A percentile compares a stretch with the other conserved stretches of the same genome.
phyloP scores from a whole-genome alignment of 805 yeast genomes.

The Starmerella scarabaei region DNA sequence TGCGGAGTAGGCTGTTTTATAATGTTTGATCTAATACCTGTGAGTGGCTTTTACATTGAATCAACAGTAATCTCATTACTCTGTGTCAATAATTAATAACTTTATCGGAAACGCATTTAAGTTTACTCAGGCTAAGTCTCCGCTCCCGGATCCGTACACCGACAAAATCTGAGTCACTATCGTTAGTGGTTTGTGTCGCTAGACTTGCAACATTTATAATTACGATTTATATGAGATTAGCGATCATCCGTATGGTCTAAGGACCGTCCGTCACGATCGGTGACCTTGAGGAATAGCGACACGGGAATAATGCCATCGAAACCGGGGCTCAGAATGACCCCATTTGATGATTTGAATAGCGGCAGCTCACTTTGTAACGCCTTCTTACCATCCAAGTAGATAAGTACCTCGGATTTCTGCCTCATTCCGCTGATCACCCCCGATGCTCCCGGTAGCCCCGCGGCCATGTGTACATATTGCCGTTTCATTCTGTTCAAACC shows the following conservation, averaged over 20 bases:
- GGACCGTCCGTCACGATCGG: slow-evolving; percentile 26
- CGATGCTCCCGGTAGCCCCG: slow-evolving; percentile 37
- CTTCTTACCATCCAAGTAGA: slow-evolving; percentile 46
- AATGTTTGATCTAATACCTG: too few species aligned
- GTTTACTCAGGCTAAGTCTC: too few species aligned
- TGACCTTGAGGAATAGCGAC: slow-evolving; percentile 33
- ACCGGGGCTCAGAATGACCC: slow-evolving; percentile 61
- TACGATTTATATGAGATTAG: too few species aligned
- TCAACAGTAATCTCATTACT: too few species aligned
- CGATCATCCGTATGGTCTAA: too few species aligned
- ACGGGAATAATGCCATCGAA: slow-evolving; percentile 40
- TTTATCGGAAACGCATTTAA: too few species aligned
- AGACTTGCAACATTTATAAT: too few species aligned
- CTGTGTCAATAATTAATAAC: too few species aligned
- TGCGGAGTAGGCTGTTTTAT: not conserved
- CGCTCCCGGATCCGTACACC: too few species aligned
- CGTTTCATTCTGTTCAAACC: slow-evolving; percentile 60
- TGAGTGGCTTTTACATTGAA: too few species aligned
- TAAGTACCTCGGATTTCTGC: slow-evolving; percentile 38
- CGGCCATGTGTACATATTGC: slow-evolving; percentile 77
- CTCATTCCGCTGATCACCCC: slow-evolving; percentile 64
- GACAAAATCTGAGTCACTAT: too few species aligned
- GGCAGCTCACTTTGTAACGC: slow-evolving; percentile 35
- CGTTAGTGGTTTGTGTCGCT: too few species aligned
- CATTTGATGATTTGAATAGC: slow-evolving; percentile 56